Base-by-base conservation (phyloP, 345 rosid genomes). In the Syzygium aqueum region DNA sequence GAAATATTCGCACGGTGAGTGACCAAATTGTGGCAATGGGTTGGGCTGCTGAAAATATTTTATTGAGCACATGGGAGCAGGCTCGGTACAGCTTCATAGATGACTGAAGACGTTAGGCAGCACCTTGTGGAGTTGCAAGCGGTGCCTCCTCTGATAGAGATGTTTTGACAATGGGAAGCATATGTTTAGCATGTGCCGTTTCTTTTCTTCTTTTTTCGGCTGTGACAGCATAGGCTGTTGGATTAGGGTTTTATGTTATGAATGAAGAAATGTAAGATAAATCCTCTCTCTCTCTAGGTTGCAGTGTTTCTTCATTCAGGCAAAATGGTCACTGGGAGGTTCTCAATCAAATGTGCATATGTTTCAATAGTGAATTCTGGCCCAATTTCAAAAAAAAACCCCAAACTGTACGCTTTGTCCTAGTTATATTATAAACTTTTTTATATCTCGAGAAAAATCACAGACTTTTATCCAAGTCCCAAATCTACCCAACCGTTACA, bases 21-120 rank as follows among this genome's bases (percentile, higher is more conserved):
- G 93, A 91, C 89, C 93, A 94, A 91, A 93, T 97, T 90, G 84
- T 87, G 14, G 87, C 90, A 53, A 84, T 85, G 40, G 98, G 98
- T n/a, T 97, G 99, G 98, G 90, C 93, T 65, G 87, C 87, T 22
- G 94, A 93, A 89, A 95, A 94, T 89, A 91, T 97, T 86, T 89
- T 96, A 53, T 91, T 96, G 88, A 94, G 88, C 59, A 61, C 92
- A 27, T 89, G 90, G 85, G 99, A 95, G 90, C 98, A 94, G 85
- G 89, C 88, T 22, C 88, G 94, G 85, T 97, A 96, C 89, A 91
- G 91, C 87, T 95, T 92, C 77, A 90, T 93, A 56, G 93, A 92
- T 89, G 94, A 94, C 86, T 92, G 90, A 93, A 91, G 65, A 59
- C 43, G 30, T 51, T 23, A 10, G 40, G 85, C 11, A 7, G 80